A percentile compares a stretch with the other conserved stretches of the same genome.
Conservation (phyloP, 192 early-diverging fungal species). For the Coemansia sp. region DNA sequence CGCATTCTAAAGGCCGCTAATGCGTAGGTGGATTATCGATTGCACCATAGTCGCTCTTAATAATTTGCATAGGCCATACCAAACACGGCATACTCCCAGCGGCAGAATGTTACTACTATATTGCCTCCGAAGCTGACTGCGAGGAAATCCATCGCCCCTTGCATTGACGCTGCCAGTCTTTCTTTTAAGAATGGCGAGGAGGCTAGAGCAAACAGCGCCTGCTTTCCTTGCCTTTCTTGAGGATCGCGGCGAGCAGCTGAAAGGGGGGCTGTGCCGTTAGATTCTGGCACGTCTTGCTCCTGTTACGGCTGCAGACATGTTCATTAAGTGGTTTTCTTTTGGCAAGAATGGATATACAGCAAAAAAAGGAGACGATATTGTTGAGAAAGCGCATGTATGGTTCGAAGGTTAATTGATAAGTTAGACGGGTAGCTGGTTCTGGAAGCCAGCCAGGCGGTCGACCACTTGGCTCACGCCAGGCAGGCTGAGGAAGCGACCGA, state of each 20-base stretch:
- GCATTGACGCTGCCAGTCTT: neutral
- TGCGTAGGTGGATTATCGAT: neutral
- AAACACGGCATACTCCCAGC: neutral
- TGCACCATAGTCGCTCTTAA: conserved; percentile 6
- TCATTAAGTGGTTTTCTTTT: neutral
- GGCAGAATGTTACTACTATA: neutral
- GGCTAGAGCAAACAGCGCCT: neutral
- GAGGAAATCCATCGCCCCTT: neutral
- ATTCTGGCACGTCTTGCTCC: conserved; percentile 14
- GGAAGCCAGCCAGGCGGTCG: conserved; percentile 43
- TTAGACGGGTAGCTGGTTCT: conserved; percentile 46
- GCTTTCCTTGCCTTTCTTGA: neutral
- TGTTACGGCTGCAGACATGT: conserved; percentile 28
- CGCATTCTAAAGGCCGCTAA: conserved; percentile 16
- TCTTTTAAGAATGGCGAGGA: neutral
- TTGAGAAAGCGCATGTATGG: neutral
- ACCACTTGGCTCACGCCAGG: conserved; percentile 78
- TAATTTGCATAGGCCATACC: neutral
- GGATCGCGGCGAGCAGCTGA: conserved; percentile 15
- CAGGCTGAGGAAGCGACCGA: conserved; percentile 82
- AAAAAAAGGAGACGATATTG: neutral
- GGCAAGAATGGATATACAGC: neutral
- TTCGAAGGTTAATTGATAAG: neutral
- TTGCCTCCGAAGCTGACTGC: neutral
- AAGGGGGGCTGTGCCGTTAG: conserved; percentile 33